A percentile compares a stretch with the other conserved stretches of the same genome.
Evolutionary conservation across 2,329 filamentous ascomycete species (phyloP).

Genomic region (Dichotomopilus funicola): DNA sequence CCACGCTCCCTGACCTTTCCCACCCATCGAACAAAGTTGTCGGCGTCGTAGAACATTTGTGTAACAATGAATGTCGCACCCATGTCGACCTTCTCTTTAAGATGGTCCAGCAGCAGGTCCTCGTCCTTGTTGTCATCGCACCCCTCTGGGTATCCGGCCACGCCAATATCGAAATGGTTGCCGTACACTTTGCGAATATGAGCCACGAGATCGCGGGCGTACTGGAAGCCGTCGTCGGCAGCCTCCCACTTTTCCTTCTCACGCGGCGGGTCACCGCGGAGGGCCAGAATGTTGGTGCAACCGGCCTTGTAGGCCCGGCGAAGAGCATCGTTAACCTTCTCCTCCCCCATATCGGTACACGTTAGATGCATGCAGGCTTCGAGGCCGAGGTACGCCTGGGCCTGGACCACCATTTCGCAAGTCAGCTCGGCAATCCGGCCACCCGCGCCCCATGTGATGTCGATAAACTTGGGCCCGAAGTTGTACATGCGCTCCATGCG

Average conservation of each 20-base stretch:
- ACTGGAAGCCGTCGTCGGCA: slow-evolving; percentile 78
- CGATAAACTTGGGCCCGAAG: slow-evolving; percentile 90
- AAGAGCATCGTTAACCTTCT: slow-evolving; percentile 85
- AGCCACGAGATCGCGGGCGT: slow-evolving; percentile 76
- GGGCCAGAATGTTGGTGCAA: slow-evolving; percentile 93
- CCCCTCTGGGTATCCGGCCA: slow-evolving; percentile 94
- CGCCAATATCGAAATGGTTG: slow-evolving; percentile 93
- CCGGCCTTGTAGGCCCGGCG: slow-evolving; percentile 86
- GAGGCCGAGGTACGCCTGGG: slow-evolving; percentile 88
- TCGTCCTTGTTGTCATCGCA: slow-evolving; percentile 88
- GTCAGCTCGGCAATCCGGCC: slow-evolving; percentile 87
- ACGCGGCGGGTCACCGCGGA: slow-evolving; percentile 87
- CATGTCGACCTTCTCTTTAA: slow-evolving; percentile 96
- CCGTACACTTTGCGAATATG: slow-evolving; percentile 76
- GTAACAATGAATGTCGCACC: slow-evolving; percentile 93
- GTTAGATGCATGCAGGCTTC: slow-evolving; percentile 99
- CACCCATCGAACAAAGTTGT: slow-evolving; percentile 91
- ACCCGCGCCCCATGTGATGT: slow-evolving; percentile 97
- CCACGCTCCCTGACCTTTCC: slow-evolving; percentile 77
- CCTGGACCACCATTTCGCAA: slow-evolving; percentile 94
- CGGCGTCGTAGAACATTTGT: slow-evolving; percentile 98
- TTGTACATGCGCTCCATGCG: slow-evolving; percentile 99
- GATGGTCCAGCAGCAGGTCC: slow-evolving; percentile 76
- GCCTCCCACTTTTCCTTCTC: slow-evolving; percentile 93
- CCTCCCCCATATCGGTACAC: slow-evolving; percentile 93